Base-by-base conservation (phyloP, 805 yeast species). In the Scheffersomyces ergatensis region DNA sequence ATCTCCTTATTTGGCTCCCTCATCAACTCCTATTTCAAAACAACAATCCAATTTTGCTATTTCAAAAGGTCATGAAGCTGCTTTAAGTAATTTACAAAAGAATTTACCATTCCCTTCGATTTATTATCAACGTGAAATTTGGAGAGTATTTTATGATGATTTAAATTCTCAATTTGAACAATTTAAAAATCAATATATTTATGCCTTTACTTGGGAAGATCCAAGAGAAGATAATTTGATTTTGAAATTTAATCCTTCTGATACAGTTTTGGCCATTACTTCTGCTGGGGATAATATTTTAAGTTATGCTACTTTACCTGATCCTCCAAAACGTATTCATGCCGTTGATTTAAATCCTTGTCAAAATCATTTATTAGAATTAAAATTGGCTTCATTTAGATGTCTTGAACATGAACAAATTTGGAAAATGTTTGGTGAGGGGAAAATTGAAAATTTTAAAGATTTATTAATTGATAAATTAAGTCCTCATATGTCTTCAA, bases 181-280 rank as follows among this genome's bases (percentile, higher is more conserved):
- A 60, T 86, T 86, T 67, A 79, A 77, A 44, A 75, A 84, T 55
- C 89, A 86, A 63, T 86, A 85, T 60, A 87, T 86, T 45, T 87
- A 86, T 57, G 90, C 95, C 4, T 86, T 86, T 62, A 86, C 95
- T 5, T 86, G 95, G 95, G 95, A 86, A 62, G 95, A 87, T 57
- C 95, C 95, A 23, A 74, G 84, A 42, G 93, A 85, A 63, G 95
- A 86, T 65, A 77, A 78, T 45, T 72, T 72, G 37, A 82, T 86
- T 41, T 70, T 86, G 50, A 74, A 80, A 33, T 68, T 86, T 52
- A 67, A 71, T 24, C 62, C 79, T 12, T 72, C 75, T 23, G 95
- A 87, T 55, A 83, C 88, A 1, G 86, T 86, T 3, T 70, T 86
- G 50, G 90, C 92, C 17, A 86, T 86, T 42, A 86, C 95, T 4